These are phyloP conservation scores for Mycena pura DNA, from an alignment of 768 basidiomycete genomes.

Conservation along the genomic window DNA sequence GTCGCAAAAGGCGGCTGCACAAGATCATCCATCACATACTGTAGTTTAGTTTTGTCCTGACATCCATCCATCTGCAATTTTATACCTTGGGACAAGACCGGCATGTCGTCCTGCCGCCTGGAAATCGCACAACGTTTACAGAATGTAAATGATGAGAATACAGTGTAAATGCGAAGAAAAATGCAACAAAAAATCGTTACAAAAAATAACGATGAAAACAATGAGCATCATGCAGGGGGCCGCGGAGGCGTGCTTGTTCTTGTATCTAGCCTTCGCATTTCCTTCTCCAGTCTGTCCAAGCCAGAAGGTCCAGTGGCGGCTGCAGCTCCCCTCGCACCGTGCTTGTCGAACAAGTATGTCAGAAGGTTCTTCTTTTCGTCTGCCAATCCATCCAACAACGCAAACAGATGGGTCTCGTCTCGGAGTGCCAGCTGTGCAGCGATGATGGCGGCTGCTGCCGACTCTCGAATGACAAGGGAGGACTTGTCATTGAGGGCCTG, in stretches of 20 bases:
- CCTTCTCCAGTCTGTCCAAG: slow-evolving; percentile 76
- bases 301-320: slow-evolving; percentile 49
- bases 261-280: slow-evolving; percentile 81
- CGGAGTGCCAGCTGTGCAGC: slow-evolving; percentile 83
- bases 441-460: slow-evolving; percentile 82
- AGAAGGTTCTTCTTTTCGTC: slow-evolving; percentile 91
- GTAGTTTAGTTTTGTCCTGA: slow-evolving; percentile 4
- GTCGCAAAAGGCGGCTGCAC: slow-evolving; percentile 28
- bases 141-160: slow-evolving; percentile 16
- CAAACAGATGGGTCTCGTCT: slow-evolving; percentile 85
- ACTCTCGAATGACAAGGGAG: slow-evolving; percentile 83
- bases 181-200: slow-evolving; percentile 12
- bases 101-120: not conserved
- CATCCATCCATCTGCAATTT: not conserved
- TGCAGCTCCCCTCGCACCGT: slow-evolving; percentile 66
- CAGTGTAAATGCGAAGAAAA: slow-evolving; percentile 19
- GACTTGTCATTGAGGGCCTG: slow-evolving; percentile 75
- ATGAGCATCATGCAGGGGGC: slow-evolving; percentile 14
- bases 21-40: slow-evolving; percentile 24
- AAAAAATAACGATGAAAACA: not conserved
- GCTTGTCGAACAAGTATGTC: slow-evolving; percentile 90
- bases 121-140: not conserved
- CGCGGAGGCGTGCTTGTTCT: slow-evolving; percentile 77
- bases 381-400: slow-evolving; percentile 80
- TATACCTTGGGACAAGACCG: not conserved